A percentile compares a stretch with the other conserved stretches of the same genome.
Conservation (phyloP, 2,329 filamentous ascomycete genomes). For the Coniosporium tulheliwenetii region DNA sequence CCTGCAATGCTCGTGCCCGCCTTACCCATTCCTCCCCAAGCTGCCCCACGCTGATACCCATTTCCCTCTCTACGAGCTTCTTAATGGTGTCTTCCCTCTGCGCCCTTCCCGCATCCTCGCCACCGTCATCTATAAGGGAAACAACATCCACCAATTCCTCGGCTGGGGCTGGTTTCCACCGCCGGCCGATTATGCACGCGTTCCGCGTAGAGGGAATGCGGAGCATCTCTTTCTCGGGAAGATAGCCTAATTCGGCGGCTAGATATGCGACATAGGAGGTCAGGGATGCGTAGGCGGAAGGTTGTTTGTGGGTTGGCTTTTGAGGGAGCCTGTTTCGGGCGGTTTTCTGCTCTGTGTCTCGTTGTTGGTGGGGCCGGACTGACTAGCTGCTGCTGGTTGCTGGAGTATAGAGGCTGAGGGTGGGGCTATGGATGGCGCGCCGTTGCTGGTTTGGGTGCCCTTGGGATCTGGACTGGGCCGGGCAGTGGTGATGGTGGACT, state of each 20-base stretch:
- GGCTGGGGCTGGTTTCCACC: conserved; percentile 5
- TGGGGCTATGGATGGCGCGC: too few species aligned
- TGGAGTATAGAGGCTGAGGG: too few species aligned
- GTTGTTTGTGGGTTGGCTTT: conserved; percentile 19
- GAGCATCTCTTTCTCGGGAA: conserved; percentile 68
- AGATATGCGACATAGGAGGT: conserved; percentile 63
- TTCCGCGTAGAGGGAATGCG: conserved; percentile 89
- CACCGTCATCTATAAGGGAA: neutral
- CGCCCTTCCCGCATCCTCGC: conserved; percentile 36
- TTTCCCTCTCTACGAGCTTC: conserved; percentile 43
- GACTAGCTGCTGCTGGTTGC: too few species aligned
- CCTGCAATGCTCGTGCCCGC: conserved; percentile 31
- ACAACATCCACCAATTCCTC: neutral
- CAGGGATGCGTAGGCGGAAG: conserved; percentile 69
- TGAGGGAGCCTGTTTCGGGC: conserved; percentile 17
- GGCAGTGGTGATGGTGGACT: too few species aligned
- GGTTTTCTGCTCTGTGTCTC: conserved; percentile 7
- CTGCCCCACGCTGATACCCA: conserved; percentile 25
- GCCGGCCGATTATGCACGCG: conserved; percentile 59
- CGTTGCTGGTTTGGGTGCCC: too few species aligned
- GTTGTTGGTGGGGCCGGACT: too few species aligned
- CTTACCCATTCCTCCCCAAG: conserved; percentile 36
- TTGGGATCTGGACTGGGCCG: too few species aligned
- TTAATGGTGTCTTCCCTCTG: conserved; percentile 45
- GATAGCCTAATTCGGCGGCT: conserved; percentile 56